Conservation (phyloP, 768 basidiomycete genomes). For the Bullera alba region DNA sequence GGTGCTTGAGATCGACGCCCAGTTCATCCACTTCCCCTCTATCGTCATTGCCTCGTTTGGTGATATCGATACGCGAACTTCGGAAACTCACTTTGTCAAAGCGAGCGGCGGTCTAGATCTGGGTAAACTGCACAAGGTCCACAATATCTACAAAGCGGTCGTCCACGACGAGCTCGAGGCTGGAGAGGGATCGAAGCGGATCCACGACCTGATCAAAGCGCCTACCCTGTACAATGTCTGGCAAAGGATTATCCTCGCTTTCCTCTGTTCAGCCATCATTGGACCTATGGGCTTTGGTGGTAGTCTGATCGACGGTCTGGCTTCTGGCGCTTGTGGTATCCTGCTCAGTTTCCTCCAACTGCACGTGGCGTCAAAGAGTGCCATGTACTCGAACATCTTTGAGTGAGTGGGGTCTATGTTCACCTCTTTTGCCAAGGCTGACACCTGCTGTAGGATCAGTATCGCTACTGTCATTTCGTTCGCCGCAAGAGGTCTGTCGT, state of each 20-base stretch:
- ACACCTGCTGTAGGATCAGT: conserved; percentile 58
- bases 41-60: conserved; percentile 41
- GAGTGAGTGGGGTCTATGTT: conserved; percentile 57
- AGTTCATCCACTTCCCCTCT: conserved; percentile 42
- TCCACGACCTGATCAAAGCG: conserved; percentile 59
- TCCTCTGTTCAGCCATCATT: conserved; percentile 66
- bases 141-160: conserved; percentile 35
- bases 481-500: conserved; percentile 49
- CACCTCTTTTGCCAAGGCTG: background rate
- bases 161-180: conserved; percentile 42
- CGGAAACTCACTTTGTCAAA: conserved; percentile 42
- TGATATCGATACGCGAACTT: conserved; percentile 37
- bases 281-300: conserved; percentile 78
- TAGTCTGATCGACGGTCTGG: conserved; percentile 53
- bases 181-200: conserved; percentile 32
- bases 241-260: conserved; percentile 62
- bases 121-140: conserved; percentile 36
- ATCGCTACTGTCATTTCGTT: conserved; percentile 76
- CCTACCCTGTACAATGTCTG: conserved; percentile 60
- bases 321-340: conserved; percentile 50
- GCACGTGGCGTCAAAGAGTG: conserved; percentile 64
- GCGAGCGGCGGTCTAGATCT: conserved; percentile 34
- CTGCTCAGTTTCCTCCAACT: conserved; percentile 66
- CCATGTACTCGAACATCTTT: conserved; percentile 81
- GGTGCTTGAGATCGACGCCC: conserved; percentile 39